Conservation (phyloP, 495 filamentous ascomycete genomes). For the Neurospora discreta region DNA sequence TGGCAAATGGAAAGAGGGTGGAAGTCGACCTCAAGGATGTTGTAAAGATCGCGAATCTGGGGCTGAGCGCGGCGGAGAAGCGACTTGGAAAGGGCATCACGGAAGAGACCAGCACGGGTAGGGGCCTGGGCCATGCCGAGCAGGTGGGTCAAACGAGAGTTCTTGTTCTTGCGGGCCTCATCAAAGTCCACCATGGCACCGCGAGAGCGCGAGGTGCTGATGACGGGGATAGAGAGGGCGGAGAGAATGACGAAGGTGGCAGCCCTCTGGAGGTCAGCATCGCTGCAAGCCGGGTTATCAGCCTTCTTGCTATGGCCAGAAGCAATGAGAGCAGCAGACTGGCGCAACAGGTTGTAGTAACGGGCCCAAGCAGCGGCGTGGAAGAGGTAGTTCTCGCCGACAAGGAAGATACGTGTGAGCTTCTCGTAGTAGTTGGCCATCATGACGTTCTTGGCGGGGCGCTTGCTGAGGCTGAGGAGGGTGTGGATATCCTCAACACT, state of each 20-base stretch:
- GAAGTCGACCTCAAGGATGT: slow-evolving; percentile 98
- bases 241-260: slow-evolving; percentile 95
- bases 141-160: slow-evolving; percentile 88
- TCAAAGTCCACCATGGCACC: slow-evolving; percentile 95
- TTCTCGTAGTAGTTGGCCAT: slow-evolving; percentile 99
- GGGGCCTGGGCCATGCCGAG: slow-evolving; percentile 85
- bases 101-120: slow-evolving; percentile 83
- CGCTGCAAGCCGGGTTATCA: slow-evolving; percentile 80
- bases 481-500: slow-evolving; percentile 99
- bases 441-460: slow-evolving; percentile 98
- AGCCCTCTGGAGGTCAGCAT: slow-evolving; percentile 71
- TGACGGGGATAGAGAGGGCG: slow-evolving; percentile 92
- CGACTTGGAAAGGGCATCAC: slow-evolving; percentile 88
- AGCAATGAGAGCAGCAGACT: slow-evolving; percentile 75
- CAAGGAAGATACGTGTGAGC: slow-evolving; percentile 93
- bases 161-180: slow-evolving; percentile 97
- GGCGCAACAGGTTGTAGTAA: slow-evolving; percentile 91
- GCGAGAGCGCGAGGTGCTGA: slow-evolving; percentile 92
- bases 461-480: slow-evolving; percentile 96
- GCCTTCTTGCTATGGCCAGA: slow-evolving; percentile 80
- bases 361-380: slow-evolving; percentile 94
- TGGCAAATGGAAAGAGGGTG: slow-evolving; percentile 97
- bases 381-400: slow-evolving; percentile 98
- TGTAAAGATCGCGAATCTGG: slow-evolving; percentile 92
- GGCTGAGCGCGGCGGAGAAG: slow-evolving; percentile 82